Evolutionary conservation across 2,329 filamentous ascomycete genomes (phyloP).

Genomic region (Dothideomycetes sp.): DNA sequence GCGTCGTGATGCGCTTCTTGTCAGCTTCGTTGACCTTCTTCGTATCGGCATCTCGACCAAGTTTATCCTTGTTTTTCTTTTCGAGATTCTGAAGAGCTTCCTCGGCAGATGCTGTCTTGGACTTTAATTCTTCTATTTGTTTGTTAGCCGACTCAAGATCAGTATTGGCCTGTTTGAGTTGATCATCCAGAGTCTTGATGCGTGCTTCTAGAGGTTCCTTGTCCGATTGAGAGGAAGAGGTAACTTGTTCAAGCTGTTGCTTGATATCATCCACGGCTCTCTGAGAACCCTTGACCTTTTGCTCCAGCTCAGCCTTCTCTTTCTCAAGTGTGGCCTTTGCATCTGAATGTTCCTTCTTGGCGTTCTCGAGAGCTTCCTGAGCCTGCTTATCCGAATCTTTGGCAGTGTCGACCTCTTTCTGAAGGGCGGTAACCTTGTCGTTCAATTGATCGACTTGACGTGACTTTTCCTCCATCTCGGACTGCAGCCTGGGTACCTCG

Average conservation of each 20-base stretch:
- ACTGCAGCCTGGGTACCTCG: constrained; percentile 73
- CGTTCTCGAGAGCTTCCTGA: constrained; percentile 6
- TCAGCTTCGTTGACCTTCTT: constrained; percentile 24
- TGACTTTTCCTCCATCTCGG: constrained; percentile 44
- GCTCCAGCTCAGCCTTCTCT: constrained; percentile 6
- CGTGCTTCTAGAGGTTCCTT: constrained; percentile 7
- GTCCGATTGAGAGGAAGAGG: constrained; percentile 2
- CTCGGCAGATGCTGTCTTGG: constrained; percentile 22
- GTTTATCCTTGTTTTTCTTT: constrained; percentile 36
- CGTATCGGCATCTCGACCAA: background rate
- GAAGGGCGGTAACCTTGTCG: constrained; percentile 57
- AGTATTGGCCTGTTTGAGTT: constrained; percentile 36
- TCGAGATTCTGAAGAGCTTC: constrained; percentile 28
- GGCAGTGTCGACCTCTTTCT: constrained; percentile 56
- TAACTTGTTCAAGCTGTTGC: constrained; percentile 1
- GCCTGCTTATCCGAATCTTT: constrained; percentile 5
- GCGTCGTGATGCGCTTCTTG: constrained; percentile 44
- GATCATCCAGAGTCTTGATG: constrained; percentile 29
- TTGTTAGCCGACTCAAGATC: constrained; percentile 32
- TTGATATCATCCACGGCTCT: background rate
- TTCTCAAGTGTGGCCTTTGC: constrained; percentile 6
- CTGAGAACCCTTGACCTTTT: constrained; percentile 2
- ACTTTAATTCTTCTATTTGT: background rate
- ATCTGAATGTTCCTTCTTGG: background rate
- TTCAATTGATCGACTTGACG: constrained; percentile 64